Evolutionary conservation across 78 protist species (phyloP).

Genomic region (Emiliania huxleyi): DNA sequence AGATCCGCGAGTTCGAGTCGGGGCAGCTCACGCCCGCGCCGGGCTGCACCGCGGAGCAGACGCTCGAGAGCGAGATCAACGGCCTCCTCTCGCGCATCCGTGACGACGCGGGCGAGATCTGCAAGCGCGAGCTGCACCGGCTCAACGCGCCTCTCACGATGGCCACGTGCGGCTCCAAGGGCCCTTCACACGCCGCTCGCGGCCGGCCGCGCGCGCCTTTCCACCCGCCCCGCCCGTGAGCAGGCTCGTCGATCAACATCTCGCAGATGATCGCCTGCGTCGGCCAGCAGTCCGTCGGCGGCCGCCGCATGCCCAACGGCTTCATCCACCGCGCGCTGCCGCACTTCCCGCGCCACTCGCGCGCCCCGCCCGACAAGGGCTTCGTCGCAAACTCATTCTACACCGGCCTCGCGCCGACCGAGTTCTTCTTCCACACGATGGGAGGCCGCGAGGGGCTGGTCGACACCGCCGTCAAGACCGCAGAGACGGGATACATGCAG

Average conservation of each 20-base stretch:
- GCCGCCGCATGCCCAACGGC: constrained; percentile 96
- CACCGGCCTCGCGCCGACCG: constrained; percentile 93
- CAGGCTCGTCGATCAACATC: constrained; percentile 92
- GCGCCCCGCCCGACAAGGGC: constrained; percentile 89
- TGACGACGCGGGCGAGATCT: constrained; percentile 86
- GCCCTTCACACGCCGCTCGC: too few relatives aligned
- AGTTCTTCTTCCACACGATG: constrained; percentile 99
- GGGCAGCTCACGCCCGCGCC: constrained; percentile 75
- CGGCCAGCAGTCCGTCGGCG: constrained; percentile 96
- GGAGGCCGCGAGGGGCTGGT: constrained; percentile 96
- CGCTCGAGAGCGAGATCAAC: constrained; percentile 80
- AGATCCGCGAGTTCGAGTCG: constrained; percentile 60
- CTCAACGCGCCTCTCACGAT: constrained; percentile 94
- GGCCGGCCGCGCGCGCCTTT: too few relatives aligned
- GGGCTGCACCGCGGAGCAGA: constrained; percentile 81
- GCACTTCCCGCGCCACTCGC: constrained; percentile 77
- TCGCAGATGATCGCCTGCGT: constrained; percentile 98
- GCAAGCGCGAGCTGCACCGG: constrained; percentile 77
- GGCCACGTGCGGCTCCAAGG: constrained; percentile 99
- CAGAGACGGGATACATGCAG: constrained; percentile 98
- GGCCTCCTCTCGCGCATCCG: constrained; percentile 85
- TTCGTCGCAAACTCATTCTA: constrained; percentile 95
- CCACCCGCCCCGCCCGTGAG: too few relatives aligned
- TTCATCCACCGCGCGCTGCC: constrained; percentile 95
- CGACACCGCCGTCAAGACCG: constrained; percentile 99